Conservation (phyloP, 805 yeast genomes). For the Ogataea paraovalis region DNA sequence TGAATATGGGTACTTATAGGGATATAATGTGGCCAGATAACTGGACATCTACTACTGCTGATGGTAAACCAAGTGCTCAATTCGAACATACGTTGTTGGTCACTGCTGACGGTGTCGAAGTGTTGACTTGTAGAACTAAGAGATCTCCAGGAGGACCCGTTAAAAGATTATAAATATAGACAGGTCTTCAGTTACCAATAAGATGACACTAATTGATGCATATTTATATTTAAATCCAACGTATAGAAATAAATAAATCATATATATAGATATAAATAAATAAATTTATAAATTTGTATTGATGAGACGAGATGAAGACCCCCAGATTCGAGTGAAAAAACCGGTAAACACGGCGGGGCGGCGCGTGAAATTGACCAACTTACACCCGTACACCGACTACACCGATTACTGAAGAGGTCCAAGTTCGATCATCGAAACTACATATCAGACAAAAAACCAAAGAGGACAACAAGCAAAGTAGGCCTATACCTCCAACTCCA, state of each 20-base stretch:
- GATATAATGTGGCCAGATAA: conserved; percentile 95
- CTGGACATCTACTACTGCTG: conserved; percentile 92
- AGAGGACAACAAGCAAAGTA: background rate
- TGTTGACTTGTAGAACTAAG: conserved; percentile 76
- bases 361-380: too few species aligned
- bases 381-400: too few species aligned
- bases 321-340: too few species aligned
- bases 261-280: too few species aligned
- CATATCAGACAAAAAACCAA: background rate
- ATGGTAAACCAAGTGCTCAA: conserved; percentile 88
- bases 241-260: too few species aligned
- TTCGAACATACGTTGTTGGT: conserved; percentile 91
- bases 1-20: conserved; percentile 74
- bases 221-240: background rate
- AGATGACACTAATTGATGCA: background rate
- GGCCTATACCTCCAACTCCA: background rate
- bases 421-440: too few species aligned
- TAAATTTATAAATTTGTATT: too few species aligned
- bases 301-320: too few species aligned
- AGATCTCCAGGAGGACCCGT: conserved; percentile 88
- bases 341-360: too few species aligned
- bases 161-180: conserved; percentile 36
- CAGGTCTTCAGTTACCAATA: background rate
- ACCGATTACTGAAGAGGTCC: too few species aligned
- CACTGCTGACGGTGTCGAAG: conserved; percentile 91